Evolutionary conservation across 148 eudicot genomes (phyloP).

Genomic region (Camellia sinensis): DNA sequence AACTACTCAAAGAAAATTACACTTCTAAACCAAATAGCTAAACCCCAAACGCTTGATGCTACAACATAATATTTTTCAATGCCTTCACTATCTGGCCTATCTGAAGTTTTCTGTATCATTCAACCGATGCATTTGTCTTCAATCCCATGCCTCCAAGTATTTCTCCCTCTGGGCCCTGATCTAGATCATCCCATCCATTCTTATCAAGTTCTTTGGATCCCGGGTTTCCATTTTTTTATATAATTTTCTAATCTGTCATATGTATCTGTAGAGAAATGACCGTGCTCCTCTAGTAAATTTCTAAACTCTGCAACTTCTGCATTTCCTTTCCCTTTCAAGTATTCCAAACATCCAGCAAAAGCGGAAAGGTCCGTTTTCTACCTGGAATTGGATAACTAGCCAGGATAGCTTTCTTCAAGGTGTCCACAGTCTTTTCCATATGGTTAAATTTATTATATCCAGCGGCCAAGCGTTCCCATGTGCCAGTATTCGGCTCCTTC

Average conservation of each 20-base stretch:
- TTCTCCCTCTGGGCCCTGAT: neutral
- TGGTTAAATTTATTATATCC: conserved; percentile 25
- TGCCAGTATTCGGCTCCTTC: conserved; percentile 19
- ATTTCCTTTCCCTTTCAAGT: conserved; percentile 30
- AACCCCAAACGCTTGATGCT: too few relatives aligned
- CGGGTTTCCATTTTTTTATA: neutral
- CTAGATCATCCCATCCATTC: neutral
- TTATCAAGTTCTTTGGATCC: neutral
- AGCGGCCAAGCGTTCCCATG: conserved; percentile 34
- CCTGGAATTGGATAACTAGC: neutral
- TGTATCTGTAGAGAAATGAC: neutral
- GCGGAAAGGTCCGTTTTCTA: conserved; percentile 7
- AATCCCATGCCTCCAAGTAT: neutral
- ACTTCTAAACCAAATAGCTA: too few relatives aligned
- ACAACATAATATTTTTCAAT: too few relatives aligned
- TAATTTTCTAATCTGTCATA: too few relatives aligned
- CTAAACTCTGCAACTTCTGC: conserved; percentile 10
- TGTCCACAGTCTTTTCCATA: conserved; percentile 38
- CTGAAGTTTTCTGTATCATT: neutral
- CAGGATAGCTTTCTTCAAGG: conserved; percentile 26
- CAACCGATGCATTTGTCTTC: neutral
- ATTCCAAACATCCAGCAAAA: conserved; percentile 26
- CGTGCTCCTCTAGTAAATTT: conserved; percentile 7
- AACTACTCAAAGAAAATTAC: too few relatives aligned
- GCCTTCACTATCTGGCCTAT: too few relatives aligned